phyloP scores from a whole-genome alignment of 2,329 filamentous ascomycete genomes.

The Daldinia eschscholtzii region DNA sequence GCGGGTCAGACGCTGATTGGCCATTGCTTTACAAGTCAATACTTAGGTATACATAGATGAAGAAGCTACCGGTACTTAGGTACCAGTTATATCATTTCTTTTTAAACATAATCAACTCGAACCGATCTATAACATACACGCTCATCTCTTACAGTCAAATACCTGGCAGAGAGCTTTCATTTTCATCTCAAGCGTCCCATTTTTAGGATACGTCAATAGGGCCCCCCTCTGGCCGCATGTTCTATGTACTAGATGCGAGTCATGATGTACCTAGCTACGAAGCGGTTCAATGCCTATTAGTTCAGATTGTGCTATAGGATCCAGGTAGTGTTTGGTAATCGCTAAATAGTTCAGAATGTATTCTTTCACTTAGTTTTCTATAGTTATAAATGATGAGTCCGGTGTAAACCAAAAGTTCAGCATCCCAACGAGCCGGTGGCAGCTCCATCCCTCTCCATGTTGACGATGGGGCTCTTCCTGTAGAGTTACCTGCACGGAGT shows the following conservation, averaged over 20 bases:
- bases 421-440: not conserved
- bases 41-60: too few species aligned
- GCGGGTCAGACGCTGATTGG: slow-evolving; percentile 22
- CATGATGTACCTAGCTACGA: too few species aligned
- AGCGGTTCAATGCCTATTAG: too few species aligned
- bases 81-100: too few species aligned
- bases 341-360: not conserved
- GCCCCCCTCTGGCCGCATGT: too few species aligned
- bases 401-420: not conserved
- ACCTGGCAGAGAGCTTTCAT: too few species aligned
- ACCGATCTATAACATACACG: too few species aligned
- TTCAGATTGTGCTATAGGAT: not conserved
- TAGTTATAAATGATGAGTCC: not conserved
- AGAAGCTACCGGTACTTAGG: too few species aligned
- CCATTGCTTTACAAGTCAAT: slow-evolving; percentile 14
- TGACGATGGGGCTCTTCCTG: not conserved
- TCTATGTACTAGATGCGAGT: too few species aligned
- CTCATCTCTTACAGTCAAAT: too few species aligned
- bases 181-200: too few species aligned
- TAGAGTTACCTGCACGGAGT: not conserved
- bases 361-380: not conserved
- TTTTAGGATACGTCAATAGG: too few species aligned
- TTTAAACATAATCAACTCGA: not conserved
- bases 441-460: not conserved
- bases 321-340: not conserved